Evolutionary conservation across 768 basidiomycete genomes (phyloP), one percentile per base, ranked within the genome.

Genomic region (Boletus insuetus): DNA sequence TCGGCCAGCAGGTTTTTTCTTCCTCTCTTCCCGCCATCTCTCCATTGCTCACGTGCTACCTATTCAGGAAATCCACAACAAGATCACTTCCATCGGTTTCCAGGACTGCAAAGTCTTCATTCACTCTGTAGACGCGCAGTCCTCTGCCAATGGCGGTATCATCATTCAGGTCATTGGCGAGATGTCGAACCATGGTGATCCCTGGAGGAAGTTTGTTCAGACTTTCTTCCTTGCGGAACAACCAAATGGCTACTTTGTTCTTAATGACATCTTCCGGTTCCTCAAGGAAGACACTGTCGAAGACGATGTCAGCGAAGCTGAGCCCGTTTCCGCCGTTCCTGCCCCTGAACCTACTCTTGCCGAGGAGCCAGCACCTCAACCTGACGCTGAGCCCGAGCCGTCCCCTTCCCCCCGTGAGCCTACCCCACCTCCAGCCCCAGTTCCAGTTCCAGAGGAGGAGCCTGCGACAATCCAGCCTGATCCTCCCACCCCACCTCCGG

Each of bases 261-360:
- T 99, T 75, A 99, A 99, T 75, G 97, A 99, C 77, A 98, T 98
- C 78, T 99, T 98, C 86, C 90, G 97, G 56, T 98, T 97, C 82
- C 79, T 99, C 60, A 98, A 97, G 78, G 97, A 98, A 76, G 94
- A 98, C 68, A 76, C 83, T 9, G 86, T 91, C 51, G 93, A 93
- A 61, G 93, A 91, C 53, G 90, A 89, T 44, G 80, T 69, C 68
- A 75, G 72, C 58, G 85, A 81, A 50, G 59, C 79, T 35, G 73
- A 77, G 34, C 75, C 72, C 17, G 73, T 70, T 26, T 64, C 68
- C 9, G 34, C 64, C 10, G 63, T 74, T 43, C 58, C 73, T 29
- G 64, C 63, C 41, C 65, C 74, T 29, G 78, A 77, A 22, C 64
- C 75, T 47, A 58, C 70, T 17, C 61, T 74, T 35, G 70, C 74